Base-by-base conservation (phyloP, 768 basidiomycete genomes). In the Russula compacta region DNA sequence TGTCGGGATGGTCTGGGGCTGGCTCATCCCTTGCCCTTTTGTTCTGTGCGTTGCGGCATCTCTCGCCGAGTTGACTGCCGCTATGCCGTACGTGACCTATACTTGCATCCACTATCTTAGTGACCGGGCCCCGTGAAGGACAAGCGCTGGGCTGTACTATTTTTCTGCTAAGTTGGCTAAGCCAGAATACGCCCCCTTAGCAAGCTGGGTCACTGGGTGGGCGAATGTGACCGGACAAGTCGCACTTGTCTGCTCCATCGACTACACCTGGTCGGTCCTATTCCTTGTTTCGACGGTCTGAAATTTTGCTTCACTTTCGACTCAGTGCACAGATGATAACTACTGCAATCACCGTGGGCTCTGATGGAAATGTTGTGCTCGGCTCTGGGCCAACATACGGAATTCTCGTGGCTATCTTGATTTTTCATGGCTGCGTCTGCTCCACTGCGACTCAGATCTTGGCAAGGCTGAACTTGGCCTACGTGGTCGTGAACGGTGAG, bases 111-210 rank as follows among this genome's bases (percentile, higher is more conserved):
- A 0, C 14, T 10, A 21, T 36, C 19, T 47, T 19, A 11, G 38
- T 55, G 32, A 9, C 51, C 56, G 29, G 19, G 40, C 19, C 33
- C 1, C 32, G 35, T n/a, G 12, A 55, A 89, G 87, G 55, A 89
- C 87, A 24, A 89, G 87, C 64, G 87, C 87, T 7, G 87, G 87
- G 0, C 74, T 89, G 17, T 89, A 89, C 69, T 89, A 88, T 70
- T 89, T 88, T 71, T 85, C 87, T 2, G 84, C 87, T 0, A 88
- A 85, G 68, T 71, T 89, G 47, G 87, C 87, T 2, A 84, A 85
- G 1, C 77, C 78, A 6, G 76, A 78, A 66, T 81, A 82, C 58
- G 77, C 83, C 3, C 77, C 85, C 7, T 71, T 89, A 54, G 82
- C 84, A 1, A 83, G 84, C 64, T 84, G 83, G 82, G 78, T 84